A percentile compares a stretch with the other conserved stretches of the same genome.
phyloP scores from a whole-genome alignment of 345 rosid species.

The Eucalyptus lansdowneana region DNA sequence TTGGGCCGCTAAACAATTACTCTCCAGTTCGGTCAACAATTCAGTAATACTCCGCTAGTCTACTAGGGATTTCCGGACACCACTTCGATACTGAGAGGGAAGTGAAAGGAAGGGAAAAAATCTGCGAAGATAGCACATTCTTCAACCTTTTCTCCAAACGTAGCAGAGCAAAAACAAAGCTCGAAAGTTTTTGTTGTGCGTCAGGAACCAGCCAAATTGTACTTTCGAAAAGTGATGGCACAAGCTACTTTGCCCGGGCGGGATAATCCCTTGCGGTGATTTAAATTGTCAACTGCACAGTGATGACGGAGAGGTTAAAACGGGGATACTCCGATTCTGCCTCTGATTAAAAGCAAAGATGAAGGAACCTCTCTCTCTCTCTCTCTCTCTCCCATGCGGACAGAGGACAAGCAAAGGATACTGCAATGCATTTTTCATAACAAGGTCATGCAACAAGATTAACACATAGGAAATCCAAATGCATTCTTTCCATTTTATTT shows the following conservation, averaged over 20 bases:
- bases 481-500: conserved; percentile 1
- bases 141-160: not conserved
- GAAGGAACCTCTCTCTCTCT: not conserved
- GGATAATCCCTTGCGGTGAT: not conserved
- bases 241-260: not conserved
- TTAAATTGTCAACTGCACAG: not conserved
- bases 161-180: not conserved
- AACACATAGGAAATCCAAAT: conserved; percentile 14
- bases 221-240: not conserved
- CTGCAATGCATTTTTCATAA: conserved; percentile 7
- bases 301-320: not conserved
- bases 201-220: not conserved
- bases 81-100: not conserved
- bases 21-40: not conserved
- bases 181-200: not conserved
- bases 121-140: not conserved
- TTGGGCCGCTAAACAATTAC: not conserved
- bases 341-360: not conserved
- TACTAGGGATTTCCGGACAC: not conserved
- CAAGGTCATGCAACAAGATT: conserved; percentile 22
- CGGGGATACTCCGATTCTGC: not conserved
- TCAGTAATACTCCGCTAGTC: not conserved
- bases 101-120: not conserved
- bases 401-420: conserved; percentile 7
- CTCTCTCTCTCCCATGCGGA: not conserved